Base-by-base conservation (phyloP, 176 grass and related monocot genomes). In the Avena atlantica region DNA sequence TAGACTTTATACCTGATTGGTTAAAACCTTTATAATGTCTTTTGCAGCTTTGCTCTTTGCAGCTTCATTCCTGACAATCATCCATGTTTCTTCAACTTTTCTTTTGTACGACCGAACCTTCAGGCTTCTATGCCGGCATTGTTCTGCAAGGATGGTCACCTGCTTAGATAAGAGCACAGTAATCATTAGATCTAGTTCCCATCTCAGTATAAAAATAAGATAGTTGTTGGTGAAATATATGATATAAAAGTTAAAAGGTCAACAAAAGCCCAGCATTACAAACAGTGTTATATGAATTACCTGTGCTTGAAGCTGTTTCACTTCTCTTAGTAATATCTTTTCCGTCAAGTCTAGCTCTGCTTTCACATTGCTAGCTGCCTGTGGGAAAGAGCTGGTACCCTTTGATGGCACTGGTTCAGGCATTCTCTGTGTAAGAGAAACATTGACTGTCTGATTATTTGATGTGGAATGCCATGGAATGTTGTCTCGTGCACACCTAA, bases 11-110 rank as follows among this genome's bases (percentile, higher is more conserved):
- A 99, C 97, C 97, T 99, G 94, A 89, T 90, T 93, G 2, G 92
- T 88, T 69, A 99, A 85, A 79, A 94, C 77, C 36, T 96, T 96
- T 81, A 99, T 93, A 81, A 96, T 89, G 23, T 94, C 92, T 78
- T 96, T 91, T 64, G 94, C 94, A 81, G 94, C 87, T 90, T 96
- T 96, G 86, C 87, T 96, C 53, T 94, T 99, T 81, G 90, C 88
- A 70, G 97, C 89, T 86, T 99, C 92, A 87, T 96, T 86, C 80
- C 78, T 94, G 48, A 81, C 87, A 81, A 87, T 72, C 47, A 89
- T 87, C 90, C 79, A 99, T 17, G 92, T 96, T 85, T 99, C 94
- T 80, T 99, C 91, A 11, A 99, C 92, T 91, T 93, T 93, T 40
- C 42, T 70, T 94, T 94, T 94, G 87, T 91, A 94, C 44, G 91